Base-by-base conservation (phyloP, 768 basidiomycete species). In the Collybiopsis luxurians region DNA sequence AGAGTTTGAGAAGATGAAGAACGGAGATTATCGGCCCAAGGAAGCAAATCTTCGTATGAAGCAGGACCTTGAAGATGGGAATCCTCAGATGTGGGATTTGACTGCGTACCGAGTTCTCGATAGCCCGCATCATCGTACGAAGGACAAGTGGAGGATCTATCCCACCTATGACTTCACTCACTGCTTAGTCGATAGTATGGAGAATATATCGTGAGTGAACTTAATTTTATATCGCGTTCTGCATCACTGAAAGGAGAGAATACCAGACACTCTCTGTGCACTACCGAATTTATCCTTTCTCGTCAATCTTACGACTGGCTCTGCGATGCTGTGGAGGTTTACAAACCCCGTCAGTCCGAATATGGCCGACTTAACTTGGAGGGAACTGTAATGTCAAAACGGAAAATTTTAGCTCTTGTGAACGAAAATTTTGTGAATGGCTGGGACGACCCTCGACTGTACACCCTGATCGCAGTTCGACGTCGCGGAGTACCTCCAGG, bases 51-150 rank as follows among this genome's bases (percentile, higher is more conserved):
- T 99, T 48, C 85, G 97, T 36, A 98, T 99, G 97, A 99, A 99
- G 74, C 92, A 95, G 74, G 92, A 98, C 68, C 74, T 98, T 26
- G 79, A 84, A 45, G 91, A 92, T 59, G 89, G 90, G 12, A 99
- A 98, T 71, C 96, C 96, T 11, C 94, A 95, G 73, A 98, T 99
- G 97, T 99, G 97, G 97, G 97, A 99, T 74, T 73, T 97, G 54
- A 91, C 97, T 34, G 96, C 96, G 6, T 99, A 98, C 69, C 88
- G 97, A 26, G 92, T 98, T 15, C 79, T 98, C 53, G 83, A 90
- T 50, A 84, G 92, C 1, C 85, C 90, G 28, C 97, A 99, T 71
- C 96, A 98, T 66, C 85, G 97, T 23, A 98, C 97, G 1, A 85
- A 85, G 10, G 86, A 88, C 69, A 90, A 89, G 66, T 99, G 97